Percentiles rank a stretch among this genome's conserved stretches.
These are phyloP conservation scores for Skeletonema tropicum DNA, from an alignment of 108 stramenopile genomes.

Conservation along the genomic window DNA sequence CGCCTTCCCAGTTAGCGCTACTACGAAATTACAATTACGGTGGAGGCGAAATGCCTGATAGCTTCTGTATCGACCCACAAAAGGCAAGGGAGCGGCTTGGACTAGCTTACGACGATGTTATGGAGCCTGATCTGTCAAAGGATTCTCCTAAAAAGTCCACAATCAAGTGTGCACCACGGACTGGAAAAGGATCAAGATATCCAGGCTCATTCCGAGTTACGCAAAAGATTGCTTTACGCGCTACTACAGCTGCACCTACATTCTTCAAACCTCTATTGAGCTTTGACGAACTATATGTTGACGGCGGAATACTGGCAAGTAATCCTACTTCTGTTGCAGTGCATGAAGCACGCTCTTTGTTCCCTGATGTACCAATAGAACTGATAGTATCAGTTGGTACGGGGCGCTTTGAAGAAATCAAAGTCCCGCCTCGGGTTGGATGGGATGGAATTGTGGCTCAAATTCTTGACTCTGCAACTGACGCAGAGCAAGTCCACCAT, in stretches of 20 bases:
- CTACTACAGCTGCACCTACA: slow-evolving; percentile 89
- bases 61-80: slow-evolving; percentile 69
- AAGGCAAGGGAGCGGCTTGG: slow-evolving; percentile 69
- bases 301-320: slow-evolving; percentile 87
- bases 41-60: slow-evolving; percentile 77
- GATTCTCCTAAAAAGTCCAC: background rate
- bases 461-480: slow-evolving; percentile 83
- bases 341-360: slow-evolving; percentile 84
- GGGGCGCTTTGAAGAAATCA: slow-evolving; percentile 62
- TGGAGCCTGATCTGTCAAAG: slow-evolving; percentile 9
- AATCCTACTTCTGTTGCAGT: slow-evolving; percentile 89
- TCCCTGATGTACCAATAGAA: slow-evolving; percentile 86
- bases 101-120: slow-evolving; percentile 47
- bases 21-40: slow-evolving; percentile 89
- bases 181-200: slow-evolving; percentile 70
- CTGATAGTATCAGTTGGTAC: slow-evolving; percentile 62
- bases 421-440: slow-evolving; percentile 77
- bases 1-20: slow-evolving; percentile 74
- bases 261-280: slow-evolving; percentile 88
- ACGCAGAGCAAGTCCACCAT: slow-evolving; percentile 64
- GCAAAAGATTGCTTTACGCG: slow-evolving; percentile 80
- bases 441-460: slow-evolving; percentile 92
- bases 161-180: slow-evolving; percentile 48
- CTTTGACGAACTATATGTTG: slow-evolving; percentile 86
- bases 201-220: slow-evolving; percentile 83